Evolutionary conservation across 768 basidiomycete genomes (phyloP), one percentile per base, ranked within the genome.

Genomic region (Lactarius tabidus): DNA sequence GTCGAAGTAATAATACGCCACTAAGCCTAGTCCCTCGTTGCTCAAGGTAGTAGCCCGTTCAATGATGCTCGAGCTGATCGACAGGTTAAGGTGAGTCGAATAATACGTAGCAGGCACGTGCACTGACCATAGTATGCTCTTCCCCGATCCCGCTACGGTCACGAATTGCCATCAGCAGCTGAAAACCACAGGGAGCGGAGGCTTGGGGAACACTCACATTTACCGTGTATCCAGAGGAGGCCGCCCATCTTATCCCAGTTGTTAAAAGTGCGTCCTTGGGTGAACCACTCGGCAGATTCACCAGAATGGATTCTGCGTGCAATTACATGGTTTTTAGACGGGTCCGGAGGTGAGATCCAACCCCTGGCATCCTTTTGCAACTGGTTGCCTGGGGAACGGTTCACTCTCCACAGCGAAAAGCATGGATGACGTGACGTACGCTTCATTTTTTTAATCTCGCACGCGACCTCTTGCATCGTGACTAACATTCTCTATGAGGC

Each of bases 1-100:
- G 38, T 61, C 59, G 17, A 55, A 62, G 23, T 65, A 65, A 23
- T 62, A 65, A 61, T 57, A 65, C 14, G 55, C 43, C 14, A 62
- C 43, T 1, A 56, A 26, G 35, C 51, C 63, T 17, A 59, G 26
- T 45, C 63, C 63, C 1, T n/a, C 57, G 1, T 23, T 9, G 12
- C 51, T n/a, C n/a, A n/a, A n/a, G n/a, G 58, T 20, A 45, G n/a
- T 59, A 31, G 31, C 48, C 6, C 35, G 26, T 18, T 64, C 35
- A 36, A 64, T 59, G 31, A 59, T 64, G 33, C 57, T 41, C 26
- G 51, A 64, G 4, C 63, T 64, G 52, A 14, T 2, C 20, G 36
- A 31, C 23, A 6, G 3, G 31, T 31, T 8, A 29, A 18, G 4
- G 10, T n/a, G 20, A 43, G 18, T 45, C 1, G 23, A 8, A 20